phyloP scores from a whole-genome alignment of 2,329 filamentous ascomycete genomes.

The Fusarium pininemorale region DNA sequence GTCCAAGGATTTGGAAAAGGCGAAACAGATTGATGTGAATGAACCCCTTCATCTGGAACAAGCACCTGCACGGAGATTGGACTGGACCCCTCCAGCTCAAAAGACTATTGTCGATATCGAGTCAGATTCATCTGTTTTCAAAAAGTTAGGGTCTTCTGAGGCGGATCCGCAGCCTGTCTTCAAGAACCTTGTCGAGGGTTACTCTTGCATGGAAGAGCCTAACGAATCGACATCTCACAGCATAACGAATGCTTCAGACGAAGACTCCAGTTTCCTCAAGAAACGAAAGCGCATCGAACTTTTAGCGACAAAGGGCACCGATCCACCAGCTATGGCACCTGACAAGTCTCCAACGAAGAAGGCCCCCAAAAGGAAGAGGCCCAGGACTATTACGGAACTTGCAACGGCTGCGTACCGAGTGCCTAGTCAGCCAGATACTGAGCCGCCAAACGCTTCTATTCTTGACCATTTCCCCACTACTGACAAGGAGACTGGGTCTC shows the following conservation, averaged over 20 bases:
- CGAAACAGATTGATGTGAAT: slow-evolving; percentile 37
- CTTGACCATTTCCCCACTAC: slow-evolving; percentile 52
- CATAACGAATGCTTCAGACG: slow-evolving; percentile 30
- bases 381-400: slow-evolving; percentile 79
- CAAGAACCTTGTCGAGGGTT: slow-evolving; percentile 54
- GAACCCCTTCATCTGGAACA: slow-evolving; percentile 53
- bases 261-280: slow-evolving; percentile 51
- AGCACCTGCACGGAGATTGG: slow-evolving; percentile 64
- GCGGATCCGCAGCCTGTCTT: slow-evolving; percentile 49
- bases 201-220: slow-evolving; percentile 47
- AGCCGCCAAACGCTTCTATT: slow-evolving; percentile 50
- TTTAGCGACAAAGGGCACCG: slow-evolving; percentile 48
- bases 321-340: slow-evolving; percentile 31
- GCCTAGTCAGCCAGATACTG: slow-evolving; percentile 46
- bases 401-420: slow-evolving; percentile 75
- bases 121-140: slow-evolving; percentile 44
- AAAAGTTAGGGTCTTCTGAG: slow-evolving; percentile 15
- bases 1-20: slow-evolving; percentile 8
- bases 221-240: slow-evolving; percentile 35
- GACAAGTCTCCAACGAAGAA: slow-evolving; percentile 58
- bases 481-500: not conserved
- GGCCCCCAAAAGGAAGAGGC: slow-evolving; percentile 74
- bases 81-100: slow-evolving; percentile 74
- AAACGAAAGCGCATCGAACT: slow-evolving; percentile 68
- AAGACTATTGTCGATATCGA: slow-evolving; percentile 45